phyloP scores from a whole-genome alignment of 225 moss, liverwort and hornwort genomes.

The Neckera pumila region DNA sequence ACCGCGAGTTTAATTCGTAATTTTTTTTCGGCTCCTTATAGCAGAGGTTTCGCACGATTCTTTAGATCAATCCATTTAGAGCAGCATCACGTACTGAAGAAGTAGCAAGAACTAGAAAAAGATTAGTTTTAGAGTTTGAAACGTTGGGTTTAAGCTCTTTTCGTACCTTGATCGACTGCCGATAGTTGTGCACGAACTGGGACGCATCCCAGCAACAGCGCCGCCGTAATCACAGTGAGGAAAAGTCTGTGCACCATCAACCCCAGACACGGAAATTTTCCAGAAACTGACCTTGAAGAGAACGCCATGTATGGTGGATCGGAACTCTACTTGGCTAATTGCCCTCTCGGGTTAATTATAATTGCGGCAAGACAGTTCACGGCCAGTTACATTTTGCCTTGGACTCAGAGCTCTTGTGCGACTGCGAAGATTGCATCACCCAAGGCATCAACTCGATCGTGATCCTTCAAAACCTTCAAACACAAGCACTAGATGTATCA shows the following conservation, averaged over 20 bases:
- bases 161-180: constrained; percentile 1
- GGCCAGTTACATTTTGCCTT: not conserved
- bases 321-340: not conserved
- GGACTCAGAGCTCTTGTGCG: no score
- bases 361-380: not conserved
- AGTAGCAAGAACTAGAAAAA: not conserved
- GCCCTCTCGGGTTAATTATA: not conserved
- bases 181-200: not conserved
- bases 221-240: not conserved
- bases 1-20: no score
- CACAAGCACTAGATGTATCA: not conserved
- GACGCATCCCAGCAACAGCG: not conserved
- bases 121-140: not conserved
- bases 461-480: not conserved
- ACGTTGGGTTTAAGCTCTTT: not conserved
- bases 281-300: not conserved
- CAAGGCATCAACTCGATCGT: not conserved
- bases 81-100: not conserved
- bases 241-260: not conserved
- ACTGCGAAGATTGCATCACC: not conserved
- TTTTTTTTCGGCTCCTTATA: not conserved
- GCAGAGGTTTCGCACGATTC: not conserved
- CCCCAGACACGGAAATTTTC: not conserved
- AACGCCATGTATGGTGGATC: not conserved
- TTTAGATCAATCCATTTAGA: not conserved